phyloP scores from a whole-genome alignment of 179 eudicot species.

The Beta lomatogona region DNA sequence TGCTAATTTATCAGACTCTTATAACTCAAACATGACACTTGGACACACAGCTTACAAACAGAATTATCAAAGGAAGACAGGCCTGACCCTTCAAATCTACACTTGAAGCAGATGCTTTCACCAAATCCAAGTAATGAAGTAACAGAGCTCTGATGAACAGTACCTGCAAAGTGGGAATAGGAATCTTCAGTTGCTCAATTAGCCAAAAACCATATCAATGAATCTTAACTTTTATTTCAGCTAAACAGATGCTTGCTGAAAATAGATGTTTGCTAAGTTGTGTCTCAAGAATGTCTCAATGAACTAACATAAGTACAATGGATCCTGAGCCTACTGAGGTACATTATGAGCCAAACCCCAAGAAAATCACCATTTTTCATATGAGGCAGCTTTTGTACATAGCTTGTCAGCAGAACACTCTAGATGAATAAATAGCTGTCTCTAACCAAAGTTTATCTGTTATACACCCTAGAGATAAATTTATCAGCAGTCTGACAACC shows the following conservation, averaged over 20 bases:
- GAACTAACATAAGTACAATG: not conserved
- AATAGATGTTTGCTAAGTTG: too few relatives aligned
- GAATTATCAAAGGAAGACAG: too few relatives aligned
- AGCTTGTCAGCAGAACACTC: slow-evolving; percentile 44
- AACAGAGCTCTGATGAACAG: not conserved
- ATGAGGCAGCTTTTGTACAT: not conserved
- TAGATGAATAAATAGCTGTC: slow-evolving; percentile 51
- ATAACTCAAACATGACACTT: not conserved
- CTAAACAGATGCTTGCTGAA: too few relatives aligned
- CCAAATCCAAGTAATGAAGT: not conserved
- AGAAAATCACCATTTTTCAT: too few relatives aligned
- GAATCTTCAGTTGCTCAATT: not conserved
- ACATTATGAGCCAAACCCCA: too few relatives aligned
- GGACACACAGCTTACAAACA: too few relatives aligned
- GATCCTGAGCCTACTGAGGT: too few relatives aligned
- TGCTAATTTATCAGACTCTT: not conserved
- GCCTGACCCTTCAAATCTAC: too few relatives aligned
- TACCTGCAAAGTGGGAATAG: not conserved
- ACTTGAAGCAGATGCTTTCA: not conserved
- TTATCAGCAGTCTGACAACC: slow-evolving; percentile 54
- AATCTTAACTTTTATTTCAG: not conserved
- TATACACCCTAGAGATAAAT: slow-evolving; percentile 44
- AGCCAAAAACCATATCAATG: not conserved
- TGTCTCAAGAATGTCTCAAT: not conserved
- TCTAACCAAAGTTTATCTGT: slow-evolving; percentile 41